Evolutionary conservation across 1,139 yeast genomes (phyloP).

Genomic region (Geotrichum candidum): DNA sequence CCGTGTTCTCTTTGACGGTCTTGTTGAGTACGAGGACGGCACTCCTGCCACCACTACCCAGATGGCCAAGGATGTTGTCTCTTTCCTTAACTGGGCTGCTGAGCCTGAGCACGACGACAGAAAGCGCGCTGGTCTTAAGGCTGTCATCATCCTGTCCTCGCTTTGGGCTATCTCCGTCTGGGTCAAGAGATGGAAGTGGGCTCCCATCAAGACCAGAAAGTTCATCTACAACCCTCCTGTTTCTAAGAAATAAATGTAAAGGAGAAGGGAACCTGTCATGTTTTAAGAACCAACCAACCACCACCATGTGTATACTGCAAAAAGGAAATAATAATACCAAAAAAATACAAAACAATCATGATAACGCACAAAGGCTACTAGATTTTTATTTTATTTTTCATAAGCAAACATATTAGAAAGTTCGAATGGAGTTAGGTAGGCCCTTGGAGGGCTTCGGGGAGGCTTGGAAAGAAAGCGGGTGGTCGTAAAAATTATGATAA

Average conservation of each 20-base stretch:
- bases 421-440: not conserved
- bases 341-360: not conserved
- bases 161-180: slow-evolving; percentile 79
- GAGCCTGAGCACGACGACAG: slow-evolving; percentile 99
- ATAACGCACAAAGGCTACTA: not conserved
- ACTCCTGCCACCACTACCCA: slow-evolving; percentile 98
- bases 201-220: slow-evolving; percentile 92
- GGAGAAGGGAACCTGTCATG: not conserved
- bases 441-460: not conserved
- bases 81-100: slow-evolving; percentile 96
- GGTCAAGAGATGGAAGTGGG: slow-evolving; percentile 98
- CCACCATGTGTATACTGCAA: not conserved
- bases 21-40: slow-evolving; percentile 98
- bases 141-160: slow-evolving; percentile 70
- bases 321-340: not conserved
- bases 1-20: slow-evolving; percentile 92
- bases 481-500: not conserved
- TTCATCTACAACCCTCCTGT: slow-evolving; percentile 77
- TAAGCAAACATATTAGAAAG: not conserved
- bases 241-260: slow-evolving; percentile 49
- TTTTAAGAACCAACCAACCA: not conserved
- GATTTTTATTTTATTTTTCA: not conserved
- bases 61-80: slow-evolving; percentile 97
- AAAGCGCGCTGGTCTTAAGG: slow-evolving; percentile 95
- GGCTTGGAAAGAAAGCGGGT: not conserved